phyloP scores from a whole-genome alignment of 768 basidiomycete genomes.

The Tricholoma sp. region DNA sequence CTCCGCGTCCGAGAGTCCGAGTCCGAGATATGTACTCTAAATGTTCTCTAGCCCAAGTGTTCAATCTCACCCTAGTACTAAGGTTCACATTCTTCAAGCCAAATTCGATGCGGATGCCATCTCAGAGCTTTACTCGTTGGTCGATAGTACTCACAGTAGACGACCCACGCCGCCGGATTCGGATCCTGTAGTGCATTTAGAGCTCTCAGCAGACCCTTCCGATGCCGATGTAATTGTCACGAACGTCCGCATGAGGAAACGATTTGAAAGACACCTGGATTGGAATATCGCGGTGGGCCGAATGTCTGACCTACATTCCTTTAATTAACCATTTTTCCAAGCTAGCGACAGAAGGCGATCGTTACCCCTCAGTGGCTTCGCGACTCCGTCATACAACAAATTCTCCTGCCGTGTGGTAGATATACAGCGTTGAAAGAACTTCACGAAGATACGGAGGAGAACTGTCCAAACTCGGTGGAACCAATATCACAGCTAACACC shows the following conservation, averaged over 20 bases:
- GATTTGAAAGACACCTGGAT: slow-evolving; percentile 64
- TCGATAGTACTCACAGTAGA: slow-evolving; percentile 14
- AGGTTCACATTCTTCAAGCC: slow-evolving; percentile 33
- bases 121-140: slow-evolving; percentile 29
- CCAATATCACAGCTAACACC: slow-evolving; percentile 2
- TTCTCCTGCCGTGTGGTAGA: slow-evolving; percentile 42
- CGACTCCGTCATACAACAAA: slow-evolving; percentile 45
- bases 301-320: neutral
- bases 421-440: slow-evolving; percentile 56
- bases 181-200: slow-evolving; percentile 15
- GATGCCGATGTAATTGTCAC: slow-evolving; percentile 67
- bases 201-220: slow-evolving; percentile 33
- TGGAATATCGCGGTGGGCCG: slow-evolving; percentile 59
- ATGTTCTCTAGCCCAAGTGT: neutral
- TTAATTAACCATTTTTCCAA: neutral
- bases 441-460: slow-evolving; percentile 37
- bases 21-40: no score
- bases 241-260: slow-evolving; percentile 55
- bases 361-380: slow-evolving; percentile 71
- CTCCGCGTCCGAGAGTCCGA: no score
- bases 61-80: slow-evolving; percentile 9
- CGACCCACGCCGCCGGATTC: neutral
- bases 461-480: slow-evolving; percentile 35
- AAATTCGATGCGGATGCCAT: slow-evolving; percentile 30
- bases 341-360: slow-evolving; percentile 59